phyloP scores from a whole-genome alignment of 331 rosid genomes.

The Malus hybrid region DNA sequence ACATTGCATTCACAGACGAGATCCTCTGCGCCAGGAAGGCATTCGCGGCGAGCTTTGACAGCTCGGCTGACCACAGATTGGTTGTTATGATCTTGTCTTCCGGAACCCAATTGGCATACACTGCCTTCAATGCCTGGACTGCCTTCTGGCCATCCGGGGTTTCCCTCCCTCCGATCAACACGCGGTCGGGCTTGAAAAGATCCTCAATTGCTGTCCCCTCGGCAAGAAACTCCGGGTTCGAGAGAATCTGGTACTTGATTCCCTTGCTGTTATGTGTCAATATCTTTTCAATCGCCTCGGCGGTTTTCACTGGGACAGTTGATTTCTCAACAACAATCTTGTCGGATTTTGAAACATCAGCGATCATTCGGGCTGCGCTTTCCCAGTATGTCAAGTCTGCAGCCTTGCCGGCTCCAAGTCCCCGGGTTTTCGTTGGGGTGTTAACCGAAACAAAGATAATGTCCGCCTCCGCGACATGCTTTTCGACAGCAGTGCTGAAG shows the following conservation, averaged over 20 bases:
- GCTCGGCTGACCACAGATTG: conserved; percentile 64
- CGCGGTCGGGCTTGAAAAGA: conserved; percentile 46
- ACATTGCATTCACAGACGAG: conserved; percentile 63
- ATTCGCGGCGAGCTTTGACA: conserved; percentile 64
- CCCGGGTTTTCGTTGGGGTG: conserved; percentile 54
- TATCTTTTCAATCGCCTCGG: conserved; percentile 52
- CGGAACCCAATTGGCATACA: conserved; percentile 65
- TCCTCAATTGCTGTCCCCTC: conserved; percentile 62
- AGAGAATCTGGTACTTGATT: conserved; percentile 38
- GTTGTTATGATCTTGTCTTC: conserved; percentile 51
- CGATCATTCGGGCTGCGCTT: conserved; percentile 58
- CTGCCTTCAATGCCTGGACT: conserved; percentile 30
- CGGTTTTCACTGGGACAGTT: conserved; percentile 60
- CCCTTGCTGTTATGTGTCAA: conserved; percentile 39
- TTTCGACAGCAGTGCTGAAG: conserved; percentile 59
- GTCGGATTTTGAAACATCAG: conserved; percentile 43
- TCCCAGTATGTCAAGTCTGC: conserved; percentile 68
- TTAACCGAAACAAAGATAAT: conserved; percentile 60
- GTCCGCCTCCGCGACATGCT: conserved; percentile 53
- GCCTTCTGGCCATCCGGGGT: conserved; percentile 41
- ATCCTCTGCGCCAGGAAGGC: conserved; percentile 74
- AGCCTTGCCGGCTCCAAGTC: conserved; percentile 67
- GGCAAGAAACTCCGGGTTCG: conserved; percentile 63
- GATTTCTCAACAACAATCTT: conserved; percentile 67
- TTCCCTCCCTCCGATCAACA: conserved; percentile 55